Percentiles rank a stretch among this genome's conserved stretches.
Evolutionary conservation across 257 asterid genomes (phyloP).

Genomic region (Solanum chilense): DNA sequence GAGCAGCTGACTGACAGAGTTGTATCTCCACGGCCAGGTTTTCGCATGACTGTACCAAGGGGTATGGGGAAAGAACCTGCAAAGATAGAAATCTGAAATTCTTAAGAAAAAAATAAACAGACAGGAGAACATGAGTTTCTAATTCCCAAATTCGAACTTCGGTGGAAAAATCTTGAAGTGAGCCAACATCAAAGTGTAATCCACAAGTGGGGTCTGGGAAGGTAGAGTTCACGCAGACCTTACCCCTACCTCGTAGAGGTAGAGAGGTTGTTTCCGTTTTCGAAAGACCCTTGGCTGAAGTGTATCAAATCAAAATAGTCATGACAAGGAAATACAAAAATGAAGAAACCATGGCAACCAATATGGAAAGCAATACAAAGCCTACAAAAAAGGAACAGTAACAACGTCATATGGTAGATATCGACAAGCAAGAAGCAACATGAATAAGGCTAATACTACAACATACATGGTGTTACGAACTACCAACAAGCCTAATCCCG

Average conservation of each 20-base stretch:
- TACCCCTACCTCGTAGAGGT: not conserved
- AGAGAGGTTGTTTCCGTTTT: not conserved
- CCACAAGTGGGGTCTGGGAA: not conserved
- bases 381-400: not conserved
- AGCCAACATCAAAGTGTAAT: not conserved
- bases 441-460: not conserved
- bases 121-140: not conserved
- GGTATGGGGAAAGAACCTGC: constrained; percentile 21
- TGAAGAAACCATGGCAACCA: not conserved
- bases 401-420: not conserved
- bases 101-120: not conserved
- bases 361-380: not conserved
- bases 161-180: not conserved
- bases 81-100: not conserved
- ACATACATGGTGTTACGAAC: not conserved
- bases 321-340: not conserved
- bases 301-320: not conserved
- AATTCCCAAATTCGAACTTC: not conserved
- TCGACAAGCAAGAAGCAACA: not conserved
- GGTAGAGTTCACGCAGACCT: not conserved
- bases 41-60: constrained; percentile 69
- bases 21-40: constrained; percentile 96
- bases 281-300: not conserved
- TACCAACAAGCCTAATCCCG: not conserved
- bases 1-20: constrained; percentile 96